A percentile compares a stretch with the other conserved stretches of the same genome.
Evolutionary conservation across 176 grass and related monocot species (phyloP).

Genomic region (Triticum aestivum): IWGSC_CS_RefSeq_v2.1 NC_057813.1:94651661-94652160

Average conservation of each 20-base stretch:
- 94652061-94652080: constrained; percentile 12
- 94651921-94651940: constrained; percentile 12
- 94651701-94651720: too few relatives aligned
- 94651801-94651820: constrained; percentile 38
- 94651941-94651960: neutral
- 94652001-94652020: neutral
- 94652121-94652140: neutral
- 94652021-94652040: constrained; percentile 22
- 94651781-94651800: constrained; percentile 35
- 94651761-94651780: constrained; percentile 27
- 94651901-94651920: constrained; percentile 36
- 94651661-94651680: too few relatives aligned
- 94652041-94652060: neutral
- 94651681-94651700: too few relatives aligned
- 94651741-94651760: neutral
- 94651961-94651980: neutral
- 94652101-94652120: neutral
- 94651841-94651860: neutral
- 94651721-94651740: neutral
- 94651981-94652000: constrained; percentile 33
- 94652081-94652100: neutral
- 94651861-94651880: neutral
- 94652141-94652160: constrained; percentile 4
- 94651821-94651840: constrained; percentile 5
- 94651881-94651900: neutral